Conservation (phyloP, 2,329 filamentous ascomycete genomes). For the Cladosporium phlei region DNA sequence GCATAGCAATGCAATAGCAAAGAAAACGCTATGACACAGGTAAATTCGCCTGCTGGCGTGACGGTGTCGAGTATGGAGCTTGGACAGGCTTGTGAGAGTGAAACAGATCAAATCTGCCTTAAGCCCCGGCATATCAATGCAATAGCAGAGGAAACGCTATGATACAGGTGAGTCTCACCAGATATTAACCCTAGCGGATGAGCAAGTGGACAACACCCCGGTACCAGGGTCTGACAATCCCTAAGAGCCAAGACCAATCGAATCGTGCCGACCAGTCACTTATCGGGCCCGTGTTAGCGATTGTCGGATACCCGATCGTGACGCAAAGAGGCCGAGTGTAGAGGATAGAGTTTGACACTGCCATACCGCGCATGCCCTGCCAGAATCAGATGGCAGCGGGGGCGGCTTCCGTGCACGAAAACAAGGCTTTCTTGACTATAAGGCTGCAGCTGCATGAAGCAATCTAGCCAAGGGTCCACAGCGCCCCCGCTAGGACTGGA, state of each 20-base stretch:
- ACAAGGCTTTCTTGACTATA: too few relatives aligned
- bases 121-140: conserved; percentile 8
- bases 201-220: conserved; percentile 6
- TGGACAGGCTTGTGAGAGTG: conserved; percentile 5
- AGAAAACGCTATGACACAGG: conserved; percentile 10
- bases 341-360: conserved; percentile 8
- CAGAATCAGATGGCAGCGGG: too few relatives aligned
- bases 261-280: conserved; percentile 8
- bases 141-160: conserved; percentile 11
- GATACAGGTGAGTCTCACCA: conserved; percentile 13
- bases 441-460: too few relatives aligned
- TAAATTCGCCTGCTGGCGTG: conserved; percentile 10
- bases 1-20: conserved; percentile 9
- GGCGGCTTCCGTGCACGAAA: too few relatives aligned
- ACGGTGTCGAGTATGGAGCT: conserved; percentile 1
- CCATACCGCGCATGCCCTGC: conserved; percentile 3
- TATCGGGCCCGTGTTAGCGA: conserved; percentile 1
- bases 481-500: too few relatives aligned
- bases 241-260: neutral
- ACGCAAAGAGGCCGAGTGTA: conserved; percentile 9
- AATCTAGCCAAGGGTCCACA: too few relatives aligned
- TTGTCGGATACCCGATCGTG: neutral
- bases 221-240: conserved; percentile 10
- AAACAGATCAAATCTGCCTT: conserved; percentile 10
- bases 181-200: conserved; percentile 3